Conservation (phyloP, 129 eudicot species). For the Erigeron canadensis region DNA sequence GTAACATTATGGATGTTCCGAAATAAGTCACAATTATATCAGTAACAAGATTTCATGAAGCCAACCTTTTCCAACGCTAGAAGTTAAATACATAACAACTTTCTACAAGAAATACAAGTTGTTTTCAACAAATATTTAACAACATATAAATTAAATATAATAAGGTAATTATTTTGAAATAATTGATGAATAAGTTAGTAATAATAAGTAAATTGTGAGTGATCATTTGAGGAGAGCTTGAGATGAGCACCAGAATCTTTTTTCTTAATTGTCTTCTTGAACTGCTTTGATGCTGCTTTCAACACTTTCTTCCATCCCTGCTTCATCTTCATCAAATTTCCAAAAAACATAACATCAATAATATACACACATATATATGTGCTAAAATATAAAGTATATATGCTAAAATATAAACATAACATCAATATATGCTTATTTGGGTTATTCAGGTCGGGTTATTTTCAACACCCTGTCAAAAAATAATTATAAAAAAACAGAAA, state of each 20-base stretch:
- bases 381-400: no score
- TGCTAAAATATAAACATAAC: no score
- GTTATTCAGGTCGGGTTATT: neutral
- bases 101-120: neutral
- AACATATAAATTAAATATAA: neutral
- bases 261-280: conserved; percentile 71
- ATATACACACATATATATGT: no score
- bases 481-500: no score
- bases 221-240: conserved; percentile 27
- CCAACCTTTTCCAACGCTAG: neutral
- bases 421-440: no score
- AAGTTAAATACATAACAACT: conserved; percentile 1
- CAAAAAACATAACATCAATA: neutral
- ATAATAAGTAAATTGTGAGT: conserved; percentile 17
- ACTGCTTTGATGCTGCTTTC: conserved; percentile 68
- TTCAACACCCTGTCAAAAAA: neutral
- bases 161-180: neutral
- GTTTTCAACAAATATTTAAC: neutral
- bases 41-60: neutral
- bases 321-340: conserved; percentile 13
- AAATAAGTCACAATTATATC: neutral
- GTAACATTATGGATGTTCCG: no score
- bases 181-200: conserved; percentile 4
- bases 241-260: conserved; percentile 35
- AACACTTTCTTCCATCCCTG: conserved; percentile 77